phyloP scores from a whole-genome alignment of 352 stramenopile species.

The Phytophthora chlamydospora region DNA sequence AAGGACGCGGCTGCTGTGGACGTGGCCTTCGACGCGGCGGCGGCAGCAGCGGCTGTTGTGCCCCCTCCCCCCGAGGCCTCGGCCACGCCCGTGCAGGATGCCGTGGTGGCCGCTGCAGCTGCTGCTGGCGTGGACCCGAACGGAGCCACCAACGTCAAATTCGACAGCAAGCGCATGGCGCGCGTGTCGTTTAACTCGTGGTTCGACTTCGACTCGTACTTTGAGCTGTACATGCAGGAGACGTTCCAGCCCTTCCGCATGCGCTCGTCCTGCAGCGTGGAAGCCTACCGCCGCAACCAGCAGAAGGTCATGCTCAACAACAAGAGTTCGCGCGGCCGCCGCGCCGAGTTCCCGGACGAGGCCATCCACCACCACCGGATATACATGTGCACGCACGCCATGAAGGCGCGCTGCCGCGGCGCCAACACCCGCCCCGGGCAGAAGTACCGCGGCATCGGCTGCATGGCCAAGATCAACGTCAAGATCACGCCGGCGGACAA shows the following conservation, averaged over 20 bases:
- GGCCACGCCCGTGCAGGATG: constrained; percentile 31
- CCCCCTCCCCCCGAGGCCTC: constrained; percentile 22
- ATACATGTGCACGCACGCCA: constrained; percentile 90
- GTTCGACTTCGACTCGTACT: constrained; percentile 89
- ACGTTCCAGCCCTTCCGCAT: constrained; percentile 89
- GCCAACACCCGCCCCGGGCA: constrained; percentile 77
- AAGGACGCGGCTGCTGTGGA: constrained; percentile 48
- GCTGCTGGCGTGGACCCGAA: constrained; percentile 23
- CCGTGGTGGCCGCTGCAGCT: constrained; percentile 26
- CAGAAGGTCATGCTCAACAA: constrained; percentile 90
- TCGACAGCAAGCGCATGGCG: constrained; percentile 84
- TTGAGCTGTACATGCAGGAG: constrained; percentile 90
- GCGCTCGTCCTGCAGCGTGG: constrained; percentile 84
- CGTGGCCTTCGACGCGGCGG: constrained; percentile 41
- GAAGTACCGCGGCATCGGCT: constrained; percentile 85
- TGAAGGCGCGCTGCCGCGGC: constrained; percentile 83
- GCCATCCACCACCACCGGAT: constrained; percentile 89
- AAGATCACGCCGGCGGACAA: constrained; percentile 88
- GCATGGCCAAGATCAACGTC: constrained; percentile 89
- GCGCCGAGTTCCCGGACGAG: constrained; percentile 81
- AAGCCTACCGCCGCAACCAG: constrained; percentile 84
- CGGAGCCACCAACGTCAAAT: constrained; percentile 41
- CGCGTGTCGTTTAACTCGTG: constrained; percentile 88
- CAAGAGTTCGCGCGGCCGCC: constrained; percentile 80
- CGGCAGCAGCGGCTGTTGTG: constrained; percentile 26